Conservation (phyloP, 2,329 filamentous ascomycete genomes). For the Calonectria leucothoes region DNA sequence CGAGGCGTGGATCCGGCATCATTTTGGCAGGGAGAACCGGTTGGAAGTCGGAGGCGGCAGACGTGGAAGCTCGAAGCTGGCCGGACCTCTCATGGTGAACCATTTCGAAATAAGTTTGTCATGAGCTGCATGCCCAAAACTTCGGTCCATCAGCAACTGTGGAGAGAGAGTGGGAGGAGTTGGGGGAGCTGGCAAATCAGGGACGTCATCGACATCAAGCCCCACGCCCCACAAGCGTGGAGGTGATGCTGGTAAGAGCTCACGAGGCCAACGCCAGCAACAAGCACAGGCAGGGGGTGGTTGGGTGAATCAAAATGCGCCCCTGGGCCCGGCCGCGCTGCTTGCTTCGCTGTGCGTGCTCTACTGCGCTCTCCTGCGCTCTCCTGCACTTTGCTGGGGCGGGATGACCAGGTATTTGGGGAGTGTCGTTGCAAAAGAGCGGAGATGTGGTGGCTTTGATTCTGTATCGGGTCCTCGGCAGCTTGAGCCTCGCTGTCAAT, state of each 20-base stretch:
- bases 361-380: not conserved
- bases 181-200: slow-evolving; percentile 41
- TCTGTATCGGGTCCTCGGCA: slow-evolving; percentile 15
- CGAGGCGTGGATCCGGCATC: slow-evolving; percentile 6
- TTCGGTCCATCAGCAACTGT: slow-evolving; percentile 41
- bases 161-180: slow-evolving; percentile 44
- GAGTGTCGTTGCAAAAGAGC: not conserved
- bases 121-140: slow-evolving; percentile 37
- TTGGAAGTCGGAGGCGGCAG: slow-evolving; percentile 28
- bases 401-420: slow-evolving; percentile 5
- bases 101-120: slow-evolving; percentile 44
- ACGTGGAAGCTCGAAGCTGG: slow-evolving; percentile 25
- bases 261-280: slow-evolving; percentile 33
- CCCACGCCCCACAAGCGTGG: slow-evolving; percentile 44
- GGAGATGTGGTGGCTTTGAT: not conserved
- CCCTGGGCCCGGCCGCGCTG: not conserved
- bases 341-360: not conserved
- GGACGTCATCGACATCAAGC: slow-evolving; percentile 31
- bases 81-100: slow-evolving; percentile 36
- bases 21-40: not conserved
- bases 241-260: slow-evolving; percentile 36
- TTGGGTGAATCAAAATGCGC: not conserved
- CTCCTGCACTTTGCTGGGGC: not conserved
- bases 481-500: slow-evolving; percentile 4
- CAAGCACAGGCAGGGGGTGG: slow-evolving; percentile 1